A percentile compares a stretch with the other conserved stretches of the same genome.
Evolutionary conservation across 1,284 basidiomycete species (phyloP).

Genomic region (Sanghuangporus weigelae): DNA sequence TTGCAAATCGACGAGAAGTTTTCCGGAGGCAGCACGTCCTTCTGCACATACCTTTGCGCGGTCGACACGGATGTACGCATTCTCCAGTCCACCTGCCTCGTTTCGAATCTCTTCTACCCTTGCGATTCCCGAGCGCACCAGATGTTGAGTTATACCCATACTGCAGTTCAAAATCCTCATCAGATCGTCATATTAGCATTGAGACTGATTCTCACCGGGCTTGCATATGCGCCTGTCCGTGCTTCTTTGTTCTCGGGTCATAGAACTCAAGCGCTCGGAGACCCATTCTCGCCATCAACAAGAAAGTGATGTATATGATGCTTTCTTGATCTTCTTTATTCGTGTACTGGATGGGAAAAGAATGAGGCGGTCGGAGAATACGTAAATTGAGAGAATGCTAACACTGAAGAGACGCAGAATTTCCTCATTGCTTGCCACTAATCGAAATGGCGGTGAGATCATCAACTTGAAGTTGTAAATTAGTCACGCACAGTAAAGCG

Average conservation of each 20-base stretch:
- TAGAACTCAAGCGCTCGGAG: conserved; percentile 78
- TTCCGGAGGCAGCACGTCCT: conserved; percentile 62
- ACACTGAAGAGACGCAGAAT: conserved; percentile 77
- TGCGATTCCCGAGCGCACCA: conserved; percentile 69
- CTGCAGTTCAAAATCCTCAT: conserved; percentile 30
- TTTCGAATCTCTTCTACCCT: conserved; percentile 61
- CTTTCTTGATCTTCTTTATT: conserved; percentile 66
- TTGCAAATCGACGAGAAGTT: conserved; percentile 72
- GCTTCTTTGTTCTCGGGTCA: conserved; percentile 73
- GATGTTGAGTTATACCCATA: conserved; percentile 74
- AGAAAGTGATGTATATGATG: conserved; percentile 75
- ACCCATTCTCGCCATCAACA: conserved; percentile 81
- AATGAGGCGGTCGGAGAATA: neutral
- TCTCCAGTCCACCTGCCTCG: conserved; percentile 51
- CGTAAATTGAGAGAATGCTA: neutral
- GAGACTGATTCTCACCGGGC: conserved; percentile 47
- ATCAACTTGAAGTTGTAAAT: conserved; percentile 26
- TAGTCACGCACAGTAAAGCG: conserved; percentile 56
- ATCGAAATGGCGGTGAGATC: conserved; percentile 39
- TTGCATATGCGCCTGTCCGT: conserved; percentile 92
- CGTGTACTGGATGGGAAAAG: conserved; percentile 44
- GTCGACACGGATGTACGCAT: conserved; percentile 69
- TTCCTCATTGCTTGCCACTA: conserved; percentile 39
- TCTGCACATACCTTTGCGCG: conserved; percentile 57
- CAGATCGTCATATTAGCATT: neutral